These are phyloP conservation scores for Decorospora gaudefroyi DNA, from an alignment of 2,329 filamentous ascomycete genomes.

Conservation along the genomic window DNA sequence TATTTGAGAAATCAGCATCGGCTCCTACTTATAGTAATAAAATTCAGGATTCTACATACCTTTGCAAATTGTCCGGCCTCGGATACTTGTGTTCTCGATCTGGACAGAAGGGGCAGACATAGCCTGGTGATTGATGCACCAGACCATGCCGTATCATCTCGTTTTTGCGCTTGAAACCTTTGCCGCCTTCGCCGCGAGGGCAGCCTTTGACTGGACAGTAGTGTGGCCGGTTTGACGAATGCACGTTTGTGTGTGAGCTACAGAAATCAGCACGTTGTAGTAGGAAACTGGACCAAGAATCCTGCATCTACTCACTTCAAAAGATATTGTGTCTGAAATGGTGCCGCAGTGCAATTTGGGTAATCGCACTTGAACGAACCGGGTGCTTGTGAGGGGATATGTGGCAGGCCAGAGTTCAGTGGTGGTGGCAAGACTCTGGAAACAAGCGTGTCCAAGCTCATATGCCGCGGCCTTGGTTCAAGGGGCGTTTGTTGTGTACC, in stretches of 20 bases:
- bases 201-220: slow-evolving; percentile 65
- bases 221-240: slow-evolving; percentile 65
- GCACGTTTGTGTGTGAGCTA: slow-evolving; percentile 72
- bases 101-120: slow-evolving; percentile 94
- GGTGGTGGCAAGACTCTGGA: slow-evolving; percentile 42
- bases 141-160: slow-evolving; percentile 78
- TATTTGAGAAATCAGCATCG: not conserved
- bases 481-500: slow-evolving; percentile 36
- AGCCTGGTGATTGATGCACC: slow-evolving; percentile 92
- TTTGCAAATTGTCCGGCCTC: slow-evolving; percentile 90
- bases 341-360: slow-evolving; percentile 68
- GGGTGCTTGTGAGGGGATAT: slow-evolving; percentile 34
- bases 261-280: slow-evolving; percentile 5
- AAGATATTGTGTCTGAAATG: slow-evolving; percentile 78
- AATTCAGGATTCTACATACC: slow-evolving; percentile 64
- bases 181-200: slow-evolving; percentile 63
- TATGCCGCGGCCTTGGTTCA: slow-evolving; percentile 33
- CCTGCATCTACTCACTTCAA: slow-evolving; percentile 70
- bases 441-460: slow-evolving; percentile 39
- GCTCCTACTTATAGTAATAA: not conserved
- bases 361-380: slow-evolving; percentile 58
- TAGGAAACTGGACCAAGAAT: too few species aligned
- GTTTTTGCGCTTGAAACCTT: slow-evolving; percentile 71
- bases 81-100: slow-evolving; percentile 94
- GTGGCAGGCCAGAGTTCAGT: slow-evolving; percentile 33